Base-by-base conservation (phyloP, 2,329 filamentous ascomycete genomes). In the Parasarocladium wereldwijsianum region DNA sequence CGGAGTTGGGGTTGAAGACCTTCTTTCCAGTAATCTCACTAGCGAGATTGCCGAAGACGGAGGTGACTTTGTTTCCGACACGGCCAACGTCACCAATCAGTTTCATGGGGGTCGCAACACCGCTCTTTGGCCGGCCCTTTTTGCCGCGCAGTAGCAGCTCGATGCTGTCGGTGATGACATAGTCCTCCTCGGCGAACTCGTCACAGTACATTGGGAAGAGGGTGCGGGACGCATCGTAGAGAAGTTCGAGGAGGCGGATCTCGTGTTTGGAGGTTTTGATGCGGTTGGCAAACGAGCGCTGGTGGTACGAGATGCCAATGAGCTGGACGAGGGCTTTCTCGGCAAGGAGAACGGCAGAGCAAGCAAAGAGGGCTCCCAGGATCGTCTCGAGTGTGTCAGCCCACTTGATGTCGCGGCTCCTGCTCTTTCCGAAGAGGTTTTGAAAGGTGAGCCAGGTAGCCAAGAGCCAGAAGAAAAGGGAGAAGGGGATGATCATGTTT, bases 11-110 rank as follows among this genome's bases (percentile, higher is more conserved):
- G 52, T 94, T 93, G 59, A 96, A 93, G 14, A 94, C 79, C 45
- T 93, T 75, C 58, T 92, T 93, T 40, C 90, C 90, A 0, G 90
- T 93, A 36, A 98, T 86, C 45, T 96, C 90, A 3, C 83, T 82
- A 2, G 90, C 87, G 29, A 96, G 73, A 44, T 93, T 90, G 15
- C 90, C 90, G 51, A 96, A 92, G 0, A 30, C 81, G 2, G 84
- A 86, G 0, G 86, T 93, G 37, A 96, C 74, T 56, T 93, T 93
- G 61, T 92, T 87, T 44, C 87, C 87, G 32, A 93, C 64, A 14
- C 85, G 75, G 23, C 81, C 80, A 29, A 84, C 76, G 32, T 78
- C 75, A 33, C 75, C 69, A 29, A 96, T 75, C 11, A 94, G 54
- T 37, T 71, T 74, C 65, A 92, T 75, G 1, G 87, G 87, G 3